Conservation (phyloP, 768 basidiomycete species). For the Agrocybe praecox region DNA sequence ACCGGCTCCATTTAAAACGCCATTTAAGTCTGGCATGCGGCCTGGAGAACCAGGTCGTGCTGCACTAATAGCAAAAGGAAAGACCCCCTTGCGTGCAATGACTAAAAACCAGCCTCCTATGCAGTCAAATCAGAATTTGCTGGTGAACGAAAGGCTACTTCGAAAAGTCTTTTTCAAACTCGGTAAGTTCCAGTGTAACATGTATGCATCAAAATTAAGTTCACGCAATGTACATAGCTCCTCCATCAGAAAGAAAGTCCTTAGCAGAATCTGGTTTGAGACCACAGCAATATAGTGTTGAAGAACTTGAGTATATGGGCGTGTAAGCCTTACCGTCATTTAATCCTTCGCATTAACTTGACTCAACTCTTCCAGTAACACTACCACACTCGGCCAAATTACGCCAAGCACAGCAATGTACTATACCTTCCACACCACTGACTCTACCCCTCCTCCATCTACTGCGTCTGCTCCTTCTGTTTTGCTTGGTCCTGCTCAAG, state of each 20-base stretch:
- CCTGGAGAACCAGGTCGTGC: constrained; percentile 43
- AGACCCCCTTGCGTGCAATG: constrained; percentile 11
- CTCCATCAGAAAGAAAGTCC: constrained; percentile 37
- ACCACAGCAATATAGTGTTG: constrained; percentile 46
- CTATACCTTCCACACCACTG: constrained; percentile 56
- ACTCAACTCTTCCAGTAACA: constrained; percentile 38
- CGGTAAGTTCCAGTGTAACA: constrained; percentile 31
- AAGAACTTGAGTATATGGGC: constrained; percentile 50
- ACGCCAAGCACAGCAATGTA: constrained; percentile 56
- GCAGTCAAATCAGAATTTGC: constrained; percentile 11
- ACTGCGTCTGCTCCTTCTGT: constrained; percentile 18
- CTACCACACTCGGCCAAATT: constrained; percentile 53
- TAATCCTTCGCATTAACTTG: neutral
- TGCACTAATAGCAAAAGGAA: constrained; percentile 23
- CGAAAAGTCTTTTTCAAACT: constrained; percentile 43
- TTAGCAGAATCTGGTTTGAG: constrained; percentile 50
- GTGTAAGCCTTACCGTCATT: constrained; percentile 42
- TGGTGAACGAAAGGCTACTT: constrained; percentile 3
- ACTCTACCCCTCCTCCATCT: constrained; percentile 27
- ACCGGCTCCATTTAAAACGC: constrained; percentile 56
- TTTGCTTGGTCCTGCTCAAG: constrained; percentile 53
- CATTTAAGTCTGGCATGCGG: constrained; percentile 59
- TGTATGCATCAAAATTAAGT: neutral
- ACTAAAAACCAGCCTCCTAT: constrained; percentile 7
- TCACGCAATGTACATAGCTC: constrained; percentile 9